Conservation (phyloP, 1,284 basidiomycete species). For the Neotropicomus parvogracilis region DNA sequence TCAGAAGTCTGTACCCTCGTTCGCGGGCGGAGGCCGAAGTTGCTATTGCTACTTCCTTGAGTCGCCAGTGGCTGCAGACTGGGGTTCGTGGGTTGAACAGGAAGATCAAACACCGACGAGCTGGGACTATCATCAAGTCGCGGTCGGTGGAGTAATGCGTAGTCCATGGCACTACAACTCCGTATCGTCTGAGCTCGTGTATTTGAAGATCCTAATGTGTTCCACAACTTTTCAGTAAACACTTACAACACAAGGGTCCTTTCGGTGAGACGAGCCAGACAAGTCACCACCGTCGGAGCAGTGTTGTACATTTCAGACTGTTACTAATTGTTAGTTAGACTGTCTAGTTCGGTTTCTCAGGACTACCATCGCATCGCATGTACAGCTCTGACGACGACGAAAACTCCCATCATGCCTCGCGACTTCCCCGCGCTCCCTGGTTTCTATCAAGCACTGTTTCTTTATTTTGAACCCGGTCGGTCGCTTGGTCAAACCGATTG, state of each 20-base stretch:
- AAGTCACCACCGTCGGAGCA: too few relatives aligned
- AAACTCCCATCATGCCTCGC: conserved; percentile 16
- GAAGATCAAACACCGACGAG: conserved; percentile 71
- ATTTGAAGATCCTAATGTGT: too few relatives aligned
- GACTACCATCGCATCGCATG: too few relatives aligned
- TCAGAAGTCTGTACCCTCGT: conserved; percentile 7
- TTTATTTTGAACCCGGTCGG: conserved; percentile 68
- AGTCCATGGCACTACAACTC: too few relatives aligned
- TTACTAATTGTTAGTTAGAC: too few relatives aligned
- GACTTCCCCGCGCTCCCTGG: conserved; percentile 62
- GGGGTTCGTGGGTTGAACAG: conserved; percentile 39
- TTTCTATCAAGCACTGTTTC: conserved; percentile 63
- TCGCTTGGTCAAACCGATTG: too few relatives aligned
- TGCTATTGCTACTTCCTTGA: conserved; percentile 5
- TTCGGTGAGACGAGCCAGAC: too few relatives aligned
- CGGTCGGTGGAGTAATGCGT: conserved; percentile 9
- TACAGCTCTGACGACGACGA: background rate
- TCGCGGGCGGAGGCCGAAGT: conserved; percentile 6
- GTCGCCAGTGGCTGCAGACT: conserved; percentile 20
- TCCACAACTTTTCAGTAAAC: too few relatives aligned
- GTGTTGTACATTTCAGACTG: too few relatives aligned
- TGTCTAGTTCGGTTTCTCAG: background rate
- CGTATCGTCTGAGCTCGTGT: too few relatives aligned
- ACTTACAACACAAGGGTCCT: too few relatives aligned
- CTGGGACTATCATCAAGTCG: conserved; percentile 48